A percentile compares a stretch with the other conserved stretches of the same genome.
Evolutionary conservation across 371 early-diverging fungal genomes (phyloP).

Genomic region (Apophysomyces trapeziformis): DNA sequence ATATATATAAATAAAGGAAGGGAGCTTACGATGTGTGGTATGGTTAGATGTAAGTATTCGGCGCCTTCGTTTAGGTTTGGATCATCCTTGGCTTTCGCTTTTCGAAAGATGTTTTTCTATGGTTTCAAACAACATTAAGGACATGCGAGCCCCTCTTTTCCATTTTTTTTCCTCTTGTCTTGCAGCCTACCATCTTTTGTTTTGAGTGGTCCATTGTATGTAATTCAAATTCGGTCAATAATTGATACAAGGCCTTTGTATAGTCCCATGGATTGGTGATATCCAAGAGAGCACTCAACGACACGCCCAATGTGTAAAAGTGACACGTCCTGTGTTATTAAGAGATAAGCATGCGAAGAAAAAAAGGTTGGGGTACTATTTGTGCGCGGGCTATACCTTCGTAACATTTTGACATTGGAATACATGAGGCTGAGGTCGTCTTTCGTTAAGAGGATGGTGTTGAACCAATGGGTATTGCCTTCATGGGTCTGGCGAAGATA

Average conservation of each 20-base stretch:
- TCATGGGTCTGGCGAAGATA: conserved; percentile 64
- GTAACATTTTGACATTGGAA: conserved; percentile 46
- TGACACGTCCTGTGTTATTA: conserved; percentile 44
- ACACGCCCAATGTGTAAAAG: conserved; percentile 68
- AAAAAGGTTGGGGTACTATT: background rate
- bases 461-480: conserved; percentile 64
- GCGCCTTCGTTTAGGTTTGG: conserved; percentile 33
- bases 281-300: conserved; percentile 66
- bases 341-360: conserved; percentile 3
- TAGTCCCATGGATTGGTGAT: conserved; percentile 68
- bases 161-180: too few relatives aligned
- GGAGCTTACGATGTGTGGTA: conserved; percentile 52
- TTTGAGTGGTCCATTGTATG: conserved; percentile 55
- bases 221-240: conserved; percentile 63
- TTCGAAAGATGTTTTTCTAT: conserved; percentile 62
- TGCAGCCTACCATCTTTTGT: conserved; percentile 54
- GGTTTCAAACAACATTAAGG: too few relatives aligned
- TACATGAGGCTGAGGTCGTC: conserved; percentile 51
- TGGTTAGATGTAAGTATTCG: conserved; percentile 50
- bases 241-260: conserved; percentile 62
- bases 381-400: conserved; percentile 26
- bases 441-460: conserved; percentile 59
- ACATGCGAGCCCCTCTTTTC: too few relatives aligned
- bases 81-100: conserved; percentile 53
- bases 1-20: background rate